Percentiles rank a stretch among this genome's conserved stretches.
These are phyloP conservation scores for Graphium sp. DNA, from an alignment of 2,329 filamentous ascomycete species.

Conservation along the genomic window DNA sequence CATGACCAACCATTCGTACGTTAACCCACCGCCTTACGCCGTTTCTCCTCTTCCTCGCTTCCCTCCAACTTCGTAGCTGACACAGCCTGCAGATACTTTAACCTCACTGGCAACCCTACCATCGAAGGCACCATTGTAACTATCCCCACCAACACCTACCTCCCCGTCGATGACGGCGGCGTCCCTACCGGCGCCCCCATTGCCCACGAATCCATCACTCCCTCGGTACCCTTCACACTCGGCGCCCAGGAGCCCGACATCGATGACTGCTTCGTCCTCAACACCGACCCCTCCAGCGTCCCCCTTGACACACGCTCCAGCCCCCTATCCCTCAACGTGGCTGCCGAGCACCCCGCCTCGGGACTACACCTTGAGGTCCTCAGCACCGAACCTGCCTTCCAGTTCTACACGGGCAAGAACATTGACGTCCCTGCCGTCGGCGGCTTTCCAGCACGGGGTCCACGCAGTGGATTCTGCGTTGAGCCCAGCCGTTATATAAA, in stretches of 20 bases:
- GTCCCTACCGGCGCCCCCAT: slow-evolving; percentile 59
- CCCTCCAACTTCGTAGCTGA: background rate
- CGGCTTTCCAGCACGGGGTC: slow-evolving; percentile 43
- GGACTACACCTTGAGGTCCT: slow-evolving; percentile 71
- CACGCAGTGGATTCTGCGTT: slow-evolving; percentile 71
- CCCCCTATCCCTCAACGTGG: slow-evolving; percentile 50
- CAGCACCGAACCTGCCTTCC: slow-evolving; percentile 90
- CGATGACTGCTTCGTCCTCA: slow-evolving; percentile 81
- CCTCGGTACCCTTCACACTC: slow-evolving; percentile 54
- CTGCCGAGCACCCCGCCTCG: slow-evolving; percentile 56
- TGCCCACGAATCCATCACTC: slow-evolving; percentile 46
- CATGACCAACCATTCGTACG: slow-evolving; percentile 75
- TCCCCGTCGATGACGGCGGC: slow-evolving; percentile 54
- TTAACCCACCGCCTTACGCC: slow-evolving; percentile 26
- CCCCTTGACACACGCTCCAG: slow-evolving; percentile 47
- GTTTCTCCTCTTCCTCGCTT: background rate
- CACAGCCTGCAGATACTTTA: slow-evolving; percentile 37
- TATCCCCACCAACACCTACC: slow-evolving; percentile 45
- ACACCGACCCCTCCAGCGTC: slow-evolving; percentile 40
- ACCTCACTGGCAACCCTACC: slow-evolving; percentile 34
- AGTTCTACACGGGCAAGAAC: slow-evolving; percentile 85
- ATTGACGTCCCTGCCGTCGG: slow-evolving; percentile 58
- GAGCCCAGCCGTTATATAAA: slow-evolving; percentile 89
- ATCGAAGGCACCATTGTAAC: slow-evolving; percentile 48
- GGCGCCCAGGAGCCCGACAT: slow-evolving; percentile 56